These are phyloP conservation scores for Phytophthora pinifolia DNA, from an alignment of 352 stramenopile species.

Conservation along the genomic window DNA sequence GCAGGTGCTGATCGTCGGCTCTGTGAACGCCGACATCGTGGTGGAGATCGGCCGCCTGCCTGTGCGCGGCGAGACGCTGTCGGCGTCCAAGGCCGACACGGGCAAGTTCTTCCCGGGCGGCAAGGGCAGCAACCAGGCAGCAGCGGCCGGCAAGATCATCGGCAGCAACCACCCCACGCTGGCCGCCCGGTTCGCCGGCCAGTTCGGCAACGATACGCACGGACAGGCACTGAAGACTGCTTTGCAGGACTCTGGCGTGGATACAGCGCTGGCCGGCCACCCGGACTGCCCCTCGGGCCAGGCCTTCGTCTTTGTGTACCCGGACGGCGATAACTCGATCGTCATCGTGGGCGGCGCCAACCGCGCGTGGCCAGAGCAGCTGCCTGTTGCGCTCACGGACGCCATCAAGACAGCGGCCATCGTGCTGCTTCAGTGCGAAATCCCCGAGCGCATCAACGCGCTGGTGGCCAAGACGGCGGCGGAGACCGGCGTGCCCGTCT, in stretches of 20 bases:
- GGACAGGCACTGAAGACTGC: slow-evolving; percentile 43
- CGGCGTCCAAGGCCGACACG: slow-evolving; percentile 51
- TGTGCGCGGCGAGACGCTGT: slow-evolving; percentile 65
- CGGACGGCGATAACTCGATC: slow-evolving; percentile 84
- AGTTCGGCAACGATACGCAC: slow-evolving; percentile 78
- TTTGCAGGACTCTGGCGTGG: slow-evolving; percentile 35
- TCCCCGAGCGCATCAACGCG: slow-evolving; percentile 57
- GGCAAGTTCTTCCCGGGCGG: slow-evolving; percentile 68
- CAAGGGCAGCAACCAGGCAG: slow-evolving; percentile 83
- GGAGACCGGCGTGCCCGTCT: slow-evolving; percentile 49
- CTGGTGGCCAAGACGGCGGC: slow-evolving; percentile 52
- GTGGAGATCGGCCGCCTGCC: slow-evolving; percentile 72
- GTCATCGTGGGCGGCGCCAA: slow-evolving; percentile 84
- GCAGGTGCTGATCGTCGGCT: slow-evolving; percentile 75
- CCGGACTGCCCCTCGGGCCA: slow-evolving; percentile 63
- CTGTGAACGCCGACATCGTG: slow-evolving; percentile 83
- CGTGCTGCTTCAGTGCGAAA: slow-evolving; percentile 76
- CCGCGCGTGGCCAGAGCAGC: slow-evolving; percentile 45
- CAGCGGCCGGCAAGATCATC: slow-evolving; percentile 53
- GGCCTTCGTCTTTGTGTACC: slow-evolving; percentile 83
- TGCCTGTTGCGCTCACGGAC: slow-evolving; percentile 36
- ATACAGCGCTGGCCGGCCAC: slow-evolving; percentile 41
- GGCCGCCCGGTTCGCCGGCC: slow-evolving; percentile 51
- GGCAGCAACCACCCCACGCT: slow-evolving; percentile 24
- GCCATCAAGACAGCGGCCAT: slow-evolving; percentile 57